Percentiles rank a stretch among this genome's conserved stretches.
Conservation (phyloP, 768 basidiomycete species). For the Boletellus ananas region DNA sequence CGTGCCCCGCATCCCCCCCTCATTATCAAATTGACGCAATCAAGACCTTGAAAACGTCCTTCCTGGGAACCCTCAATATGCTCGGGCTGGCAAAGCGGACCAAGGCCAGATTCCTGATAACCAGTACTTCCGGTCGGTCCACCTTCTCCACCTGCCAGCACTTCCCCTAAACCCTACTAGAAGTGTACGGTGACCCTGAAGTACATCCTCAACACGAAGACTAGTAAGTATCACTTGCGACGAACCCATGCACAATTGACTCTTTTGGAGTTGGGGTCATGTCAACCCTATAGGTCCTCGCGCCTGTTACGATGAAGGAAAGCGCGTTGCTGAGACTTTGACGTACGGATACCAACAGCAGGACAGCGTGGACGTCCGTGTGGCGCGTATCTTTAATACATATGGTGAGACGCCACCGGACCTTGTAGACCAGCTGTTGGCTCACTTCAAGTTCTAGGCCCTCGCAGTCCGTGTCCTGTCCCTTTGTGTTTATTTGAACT, state of each 20-base stretch:
- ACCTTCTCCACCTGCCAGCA: not conserved
- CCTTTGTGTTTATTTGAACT: slow-evolving; percentile 13
- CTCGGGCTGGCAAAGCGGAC: slow-evolving; percentile 96
- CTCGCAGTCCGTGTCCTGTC: slow-evolving; percentile 60
- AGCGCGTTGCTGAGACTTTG: slow-evolving; percentile 96
- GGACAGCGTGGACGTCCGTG: slow-evolving; percentile 92
- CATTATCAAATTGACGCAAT: slow-evolving; percentile 98
- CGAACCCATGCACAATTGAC: slow-evolving; percentile 11
- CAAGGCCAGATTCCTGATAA: slow-evolving; percentile 95
- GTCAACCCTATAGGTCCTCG: slow-evolving; percentile 98
- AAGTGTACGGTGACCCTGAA: slow-evolving; percentile 98
- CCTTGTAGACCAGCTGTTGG: not conserved
- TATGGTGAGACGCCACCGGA: slow-evolving; percentile 48
- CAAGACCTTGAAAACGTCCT: slow-evolving; percentile 98
- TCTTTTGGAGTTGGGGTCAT: slow-evolving; percentile 77
- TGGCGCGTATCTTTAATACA: slow-evolving; percentile 98
- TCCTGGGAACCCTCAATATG: slow-evolving; percentile 98
- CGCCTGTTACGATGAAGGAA: slow-evolving; percentile 99
- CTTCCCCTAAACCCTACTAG: slow-evolving; percentile 35
- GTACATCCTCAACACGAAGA: slow-evolving; percentile 97
- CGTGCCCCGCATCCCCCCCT: slow-evolving; percentile 95
- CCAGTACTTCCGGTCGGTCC: slow-evolving; percentile 82
- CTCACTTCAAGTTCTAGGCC: slow-evolving; percentile 32
- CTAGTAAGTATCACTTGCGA: slow-evolving; percentile 55
- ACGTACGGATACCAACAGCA: slow-evolving; percentile 96